phyloP scores from a whole-genome alignment of 805 yeast species.

The Myxozyma geophila region DNA sequence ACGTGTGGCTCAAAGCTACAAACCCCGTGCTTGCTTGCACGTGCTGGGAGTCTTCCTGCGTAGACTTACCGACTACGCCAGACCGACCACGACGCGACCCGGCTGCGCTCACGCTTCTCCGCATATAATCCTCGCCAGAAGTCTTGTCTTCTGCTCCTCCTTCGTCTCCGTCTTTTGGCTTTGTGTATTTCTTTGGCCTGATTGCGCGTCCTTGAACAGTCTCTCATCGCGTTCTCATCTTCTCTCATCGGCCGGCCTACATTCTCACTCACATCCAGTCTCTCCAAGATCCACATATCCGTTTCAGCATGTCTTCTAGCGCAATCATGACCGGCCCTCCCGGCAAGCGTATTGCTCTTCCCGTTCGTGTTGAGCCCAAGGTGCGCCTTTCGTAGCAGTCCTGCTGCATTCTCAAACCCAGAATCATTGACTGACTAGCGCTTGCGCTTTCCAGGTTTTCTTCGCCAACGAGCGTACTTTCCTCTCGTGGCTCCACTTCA shows the following conservation, averaged over 20 bases:
- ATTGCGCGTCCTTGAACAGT: not conserved
- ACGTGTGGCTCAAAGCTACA: not conserved
- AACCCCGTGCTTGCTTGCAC: not conserved
- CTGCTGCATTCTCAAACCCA: not conserved
- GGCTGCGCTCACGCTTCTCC: too few species aligned
- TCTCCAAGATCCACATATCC: not conserved
- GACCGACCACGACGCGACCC: too few species aligned
- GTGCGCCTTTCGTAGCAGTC: conserved; percentile 12
- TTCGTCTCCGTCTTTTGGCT: not conserved
- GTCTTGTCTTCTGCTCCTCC: not conserved
- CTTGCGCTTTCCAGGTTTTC: conserved; percentile 59
- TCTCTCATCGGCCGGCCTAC: not conserved
- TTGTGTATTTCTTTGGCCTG: not conserved
- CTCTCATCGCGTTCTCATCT: not conserved
- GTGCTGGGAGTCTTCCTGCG: not conserved
- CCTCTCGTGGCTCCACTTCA: conserved; percentile 96
- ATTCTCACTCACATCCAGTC: not conserved
- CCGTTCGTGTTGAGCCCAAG: conserved; percentile 98
- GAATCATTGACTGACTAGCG: not conserved
- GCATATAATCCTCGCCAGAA: too few species aligned
- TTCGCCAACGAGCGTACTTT: conserved; percentile 99
- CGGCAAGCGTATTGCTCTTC: conserved; percentile 93
- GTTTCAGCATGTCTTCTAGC: conserved; percentile 62
- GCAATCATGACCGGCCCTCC: conserved; percentile 76
- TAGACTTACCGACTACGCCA: too few species aligned